Evolutionary conservation across 2,329 filamentous ascomycete species (phyloP), one percentile per base, ranked within the genome.

Genomic region (Neofusicoccum kwambonambiense): DNA sequence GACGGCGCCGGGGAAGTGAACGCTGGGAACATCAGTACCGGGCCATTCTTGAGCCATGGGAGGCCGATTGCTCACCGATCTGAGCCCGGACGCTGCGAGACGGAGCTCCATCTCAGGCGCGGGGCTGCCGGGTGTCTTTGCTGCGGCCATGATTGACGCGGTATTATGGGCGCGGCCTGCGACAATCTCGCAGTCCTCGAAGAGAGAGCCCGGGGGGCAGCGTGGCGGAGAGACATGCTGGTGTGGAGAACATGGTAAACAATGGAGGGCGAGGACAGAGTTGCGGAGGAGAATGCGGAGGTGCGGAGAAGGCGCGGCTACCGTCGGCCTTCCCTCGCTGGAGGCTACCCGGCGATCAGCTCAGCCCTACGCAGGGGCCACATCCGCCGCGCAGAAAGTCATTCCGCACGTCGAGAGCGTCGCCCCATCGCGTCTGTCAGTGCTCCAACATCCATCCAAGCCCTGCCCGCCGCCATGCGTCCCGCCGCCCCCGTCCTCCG

Each of bases 1-100:
- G 60, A 98, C 83, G 0, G 95, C 95, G n/a, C 95, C 95, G 0
- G 95, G 95, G 70, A 99, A 99, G 64, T 87, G 81, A 11, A 87
- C 83, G 65, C 85, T 88, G 57, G 65, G 19, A 58, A 56, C 12
- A 1, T 60, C 5, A 47, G 37, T 15, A 4, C 27, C 0, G 37
- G 67, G 27, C 27, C 45, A 67, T 58, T 35, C 17, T 7, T 44
- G 8, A 12, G 2, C 15, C 11, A 15, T 15, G 34, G 12, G 42
- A 12, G 9, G 13, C 4, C 11, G 62, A 47, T 15, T n/a, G 70
- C 81, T 68, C 79, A 88, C 86, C 81, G 82, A 73, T 89, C 86
- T 65, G 86, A 85, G 50, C 83, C 86, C 45, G 84, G 83, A 52
- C 81, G 80, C 68, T 87, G 86, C 22, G 85, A 86, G 63, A 88